These are phyloP conservation scores for Cantharellus anzutake DNA, from an alignment of 768 basidiomycete genomes.

Conservation along the genomic window DNA sequence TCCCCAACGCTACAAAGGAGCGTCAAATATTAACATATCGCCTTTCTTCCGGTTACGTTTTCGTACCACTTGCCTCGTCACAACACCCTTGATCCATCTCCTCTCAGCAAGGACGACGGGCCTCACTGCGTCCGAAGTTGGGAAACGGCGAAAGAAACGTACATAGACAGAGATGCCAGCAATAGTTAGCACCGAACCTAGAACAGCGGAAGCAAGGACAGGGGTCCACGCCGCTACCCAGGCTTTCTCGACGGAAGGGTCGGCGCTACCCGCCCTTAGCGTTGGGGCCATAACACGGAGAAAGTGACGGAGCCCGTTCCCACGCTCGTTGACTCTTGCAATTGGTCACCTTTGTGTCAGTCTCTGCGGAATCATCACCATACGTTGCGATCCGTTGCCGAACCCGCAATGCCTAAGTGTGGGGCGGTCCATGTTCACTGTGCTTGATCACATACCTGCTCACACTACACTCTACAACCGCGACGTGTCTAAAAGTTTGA, in stretches of 20 bases:
- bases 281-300: not conserved
- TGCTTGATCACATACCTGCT: too few relatives aligned
- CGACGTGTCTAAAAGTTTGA: too few relatives aligned
- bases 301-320: not conserved
- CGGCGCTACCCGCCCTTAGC: not conserved
- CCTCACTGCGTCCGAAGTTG: constrained; percentile 29
- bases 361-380: too few relatives aligned
- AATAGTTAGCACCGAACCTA: constrained; percentile 11
- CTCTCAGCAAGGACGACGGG: constrained; percentile 35
- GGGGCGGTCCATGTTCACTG: too few relatives aligned
- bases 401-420: too few relatives aligned
- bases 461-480: too few relatives aligned
- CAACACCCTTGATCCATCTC: constrained; percentile 60
- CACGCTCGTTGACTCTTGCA: too few relatives aligned
- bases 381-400: too few relatives aligned
- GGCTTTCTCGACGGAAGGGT: not conserved
- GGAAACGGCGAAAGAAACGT: constrained; percentile 14
- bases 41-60: not conserved
- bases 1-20: constrained; percentile 47
- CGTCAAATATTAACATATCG: not conserved
- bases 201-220: not conserved
- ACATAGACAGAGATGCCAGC: constrained; percentile 6
- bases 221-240: not conserved
- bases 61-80: constrained; percentile 39
- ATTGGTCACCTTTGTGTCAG: too few relatives aligned